Evolutionary conservation across 192 early-diverging fungal species (phyloP).

Genomic region (Geosiphon pyriformis): DNA sequence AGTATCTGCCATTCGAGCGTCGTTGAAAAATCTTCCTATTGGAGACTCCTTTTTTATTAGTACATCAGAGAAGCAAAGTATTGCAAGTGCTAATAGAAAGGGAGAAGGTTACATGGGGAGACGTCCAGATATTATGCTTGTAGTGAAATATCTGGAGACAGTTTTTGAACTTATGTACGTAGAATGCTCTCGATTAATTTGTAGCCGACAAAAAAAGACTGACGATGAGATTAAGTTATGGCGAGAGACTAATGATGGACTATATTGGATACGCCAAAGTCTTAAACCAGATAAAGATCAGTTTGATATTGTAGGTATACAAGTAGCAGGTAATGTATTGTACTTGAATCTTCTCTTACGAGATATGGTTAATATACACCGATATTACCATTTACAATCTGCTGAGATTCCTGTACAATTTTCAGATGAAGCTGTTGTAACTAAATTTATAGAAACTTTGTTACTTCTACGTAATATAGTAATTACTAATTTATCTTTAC

Average conservation of each 20-base stretch:
- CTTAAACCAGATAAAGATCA: slow-evolving; percentile 11
- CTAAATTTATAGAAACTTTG: slow-evolving; percentile 13
- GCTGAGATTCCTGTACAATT: slow-evolving; percentile 14
- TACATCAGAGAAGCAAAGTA: slow-evolving; percentile 13
- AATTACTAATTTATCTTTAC: slow-evolving; percentile 16
- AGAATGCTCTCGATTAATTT: slow-evolving; percentile 13
- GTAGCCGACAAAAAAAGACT: slow-evolving; percentile 10
- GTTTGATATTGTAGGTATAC: slow-evolving; percentile 9
- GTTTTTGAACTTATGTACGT: slow-evolving; percentile 10
- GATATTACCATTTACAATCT: slow-evolving; percentile 16
- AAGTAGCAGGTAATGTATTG: slow-evolving; percentile 6
- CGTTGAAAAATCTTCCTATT: slow-evolving; percentile 8
- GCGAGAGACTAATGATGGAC: slow-evolving; percentile 1
- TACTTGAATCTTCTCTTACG: slow-evolving; percentile 14
- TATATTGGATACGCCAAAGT: slow-evolving; percentile 5
- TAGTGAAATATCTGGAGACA: slow-evolving; percentile 8
- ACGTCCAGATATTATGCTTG: slow-evolving; percentile 11
- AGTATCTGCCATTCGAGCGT: not conserved
- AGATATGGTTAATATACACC: slow-evolving; percentile 11
- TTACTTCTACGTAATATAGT: slow-evolving; percentile 15
- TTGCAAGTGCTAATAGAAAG: slow-evolving; percentile 9
- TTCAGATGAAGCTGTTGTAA: slow-evolving; percentile 4
- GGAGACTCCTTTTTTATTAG: slow-evolving; percentile 1
- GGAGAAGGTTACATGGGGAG: slow-evolving; percentile 2
- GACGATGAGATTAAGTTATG: slow-evolving; percentile 5